Base-by-base conservation (phyloP, 106 monocot genomes). In the Acorus gramineus region DNA sequence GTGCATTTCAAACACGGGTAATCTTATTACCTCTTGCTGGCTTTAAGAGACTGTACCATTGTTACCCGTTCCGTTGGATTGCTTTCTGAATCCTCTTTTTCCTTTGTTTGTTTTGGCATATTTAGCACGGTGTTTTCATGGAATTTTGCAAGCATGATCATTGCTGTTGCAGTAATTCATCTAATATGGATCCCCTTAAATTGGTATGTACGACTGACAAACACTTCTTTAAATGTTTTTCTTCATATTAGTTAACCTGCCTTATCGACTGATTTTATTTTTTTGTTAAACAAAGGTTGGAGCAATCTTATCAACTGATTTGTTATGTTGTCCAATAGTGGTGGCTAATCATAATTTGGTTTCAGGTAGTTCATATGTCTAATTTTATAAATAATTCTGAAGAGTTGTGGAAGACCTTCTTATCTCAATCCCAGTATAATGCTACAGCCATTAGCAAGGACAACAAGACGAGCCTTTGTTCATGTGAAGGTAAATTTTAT, bases 291-390 rank as follows among this genome's bases (percentile, higher is more conserved):
- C 28, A 28, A 28, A 28, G 28, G 28, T 28, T 28, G 28, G 28
- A 1, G 28, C 28, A 28, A 28, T 28, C 28, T 28, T 28, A 28
- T 28, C 28, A 28, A 28, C 28, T 63, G 43, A 14, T 47, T 48
- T 44, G 64, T 57, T 61, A 12, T 71, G 11, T 61, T 28, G 28
- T 28, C 28, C 28, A 28, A 28, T 28, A 28, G 28, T 28, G 28
- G 28, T 28, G 28, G 28, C 28, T 28, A 8, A 58, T 65, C 42
- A n/a, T 50, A 50, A 8, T 59, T 59, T 4, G 49, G 10, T 45
- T 62, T 68, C 73, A 95, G 94, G 84, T 86, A 46, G 62, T 78
- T 46, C 90, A 86, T 6, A 59, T 96, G 8, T 87, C 82, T 79
- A 81, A 82, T 69, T 77, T 96, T 69, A 59, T 84, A 11, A 53